Evolutionary conservation across 2,329 filamentous ascomycete genomes (phyloP).

Genomic region (Colletotrichum somersetense): DNA sequence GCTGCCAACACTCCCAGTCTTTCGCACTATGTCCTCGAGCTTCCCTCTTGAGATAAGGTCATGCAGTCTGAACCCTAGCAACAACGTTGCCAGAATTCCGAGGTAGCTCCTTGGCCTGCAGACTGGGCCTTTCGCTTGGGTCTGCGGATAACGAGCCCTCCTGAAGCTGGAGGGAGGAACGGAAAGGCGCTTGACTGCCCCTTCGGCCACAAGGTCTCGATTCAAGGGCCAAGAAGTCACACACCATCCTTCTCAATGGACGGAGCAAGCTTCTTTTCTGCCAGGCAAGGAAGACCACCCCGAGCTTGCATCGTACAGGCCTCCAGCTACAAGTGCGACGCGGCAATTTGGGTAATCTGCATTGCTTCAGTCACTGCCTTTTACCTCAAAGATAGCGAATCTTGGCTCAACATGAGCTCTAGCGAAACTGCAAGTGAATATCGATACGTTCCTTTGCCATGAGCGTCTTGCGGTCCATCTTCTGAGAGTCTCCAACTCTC

Average conservation of each 20-base stretch:
- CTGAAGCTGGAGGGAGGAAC: conserved; percentile 15
- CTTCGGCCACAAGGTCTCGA: neutral
- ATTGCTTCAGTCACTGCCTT: neutral
- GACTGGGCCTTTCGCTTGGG: neutral
- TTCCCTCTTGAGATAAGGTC: conserved; percentile 13
- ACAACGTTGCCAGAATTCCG: neutral
- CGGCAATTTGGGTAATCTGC: neutral
- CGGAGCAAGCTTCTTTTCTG: conserved; percentile 31
- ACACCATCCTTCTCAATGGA: neutral
- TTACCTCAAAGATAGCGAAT: neutral
- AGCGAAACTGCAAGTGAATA: neutral
- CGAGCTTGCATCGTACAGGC: neutral
- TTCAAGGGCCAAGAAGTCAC: neutral
- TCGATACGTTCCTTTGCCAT: neutral
- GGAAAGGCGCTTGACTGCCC: neutral
- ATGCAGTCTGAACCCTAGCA: neutral
- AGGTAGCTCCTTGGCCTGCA: neutral
- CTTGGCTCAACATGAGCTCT: neutral
- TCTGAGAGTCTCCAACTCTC: neutral
- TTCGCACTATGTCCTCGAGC: conserved; percentile 7
- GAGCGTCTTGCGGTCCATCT: neutral
- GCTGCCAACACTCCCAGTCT: neutral
- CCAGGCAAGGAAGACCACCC: neutral
- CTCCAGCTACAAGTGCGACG: conserved; percentile 7
- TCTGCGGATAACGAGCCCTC: neutral